Percentiles rank a stretch among this genome's conserved stretches.
These are phyloP conservation scores for Gremmenia infestans DNA, from an alignment of 2,329 filamentous ascomycete species.

Conservation along the genomic window DNA sequence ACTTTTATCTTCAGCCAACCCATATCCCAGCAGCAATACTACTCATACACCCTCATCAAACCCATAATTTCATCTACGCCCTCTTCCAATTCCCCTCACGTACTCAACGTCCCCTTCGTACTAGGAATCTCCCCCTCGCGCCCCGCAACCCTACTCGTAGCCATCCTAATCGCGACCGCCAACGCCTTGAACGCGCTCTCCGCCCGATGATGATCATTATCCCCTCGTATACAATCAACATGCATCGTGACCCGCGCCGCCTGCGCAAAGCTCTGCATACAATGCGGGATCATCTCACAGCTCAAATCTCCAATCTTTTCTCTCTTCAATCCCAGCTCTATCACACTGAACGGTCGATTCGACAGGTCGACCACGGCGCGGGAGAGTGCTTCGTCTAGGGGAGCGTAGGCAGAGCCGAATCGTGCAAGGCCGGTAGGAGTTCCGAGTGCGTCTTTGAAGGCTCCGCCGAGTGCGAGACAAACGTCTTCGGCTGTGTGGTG, in stretches of 20 bases:
- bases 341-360: constrained; percentile 80
- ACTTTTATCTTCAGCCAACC: not conserved
- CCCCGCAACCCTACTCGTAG: constrained; percentile 68
- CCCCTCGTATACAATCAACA: constrained; percentile 83
- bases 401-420: constrained; percentile 88
- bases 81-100: constrained; percentile 33
- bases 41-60: not conserved
- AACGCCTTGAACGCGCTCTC: constrained; percentile 97
- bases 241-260: constrained; percentile 88
- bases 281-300: constrained; percentile 97
- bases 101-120: constrained; percentile 85
- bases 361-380: constrained; percentile 92
- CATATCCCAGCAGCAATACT: not conserved
- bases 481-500: constrained; percentile 97
- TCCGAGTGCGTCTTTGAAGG: constrained; percentile 77
- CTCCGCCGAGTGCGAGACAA: constrained; percentile 82
- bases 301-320: constrained; percentile 93
- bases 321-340: constrained; percentile 77
- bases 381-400: constrained; percentile 91
- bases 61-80: not conserved
- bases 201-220: constrained; percentile 93
- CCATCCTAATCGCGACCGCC: constrained; percentile 76
- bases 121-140: constrained; percentile 91
- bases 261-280: constrained; percentile 89
- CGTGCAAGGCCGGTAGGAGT: constrained; percentile 76